Conservation (phyloP, 768 basidiomycete species). For the Mycena rosella region DNA sequence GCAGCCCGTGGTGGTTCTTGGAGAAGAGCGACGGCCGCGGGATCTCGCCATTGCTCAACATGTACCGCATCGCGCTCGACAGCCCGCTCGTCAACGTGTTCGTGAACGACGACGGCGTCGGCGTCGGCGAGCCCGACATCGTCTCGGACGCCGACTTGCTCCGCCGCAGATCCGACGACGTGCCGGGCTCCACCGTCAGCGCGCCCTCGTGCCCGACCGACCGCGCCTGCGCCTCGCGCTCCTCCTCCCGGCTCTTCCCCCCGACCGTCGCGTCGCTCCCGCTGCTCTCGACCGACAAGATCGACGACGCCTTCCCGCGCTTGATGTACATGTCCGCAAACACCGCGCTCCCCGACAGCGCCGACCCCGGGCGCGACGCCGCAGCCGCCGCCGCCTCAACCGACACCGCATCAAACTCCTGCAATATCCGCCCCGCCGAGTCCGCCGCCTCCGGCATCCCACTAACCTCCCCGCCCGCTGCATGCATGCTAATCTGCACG, state of each 20-base stretch:
- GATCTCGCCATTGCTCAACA: constrained; percentile 56
- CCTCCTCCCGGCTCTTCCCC: constrained; percentile 25
- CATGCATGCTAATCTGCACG: constrained; percentile 64
- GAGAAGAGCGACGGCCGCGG: constrained; percentile 51
- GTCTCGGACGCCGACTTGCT: constrained; percentile 24
- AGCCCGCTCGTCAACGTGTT: constrained; percentile 65
- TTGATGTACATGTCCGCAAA: constrained; percentile 53
- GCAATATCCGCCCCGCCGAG: constrained; percentile 59
- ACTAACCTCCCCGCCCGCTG: constrained; percentile 63
- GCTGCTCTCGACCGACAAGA: constrained; percentile 48
- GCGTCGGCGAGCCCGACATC: constrained; percentile 13
- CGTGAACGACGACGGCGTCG: constrained; percentile 57
- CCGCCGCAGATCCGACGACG: background rate
- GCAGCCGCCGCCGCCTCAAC: constrained; percentile 17
- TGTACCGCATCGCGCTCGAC: constrained; percentile 69
- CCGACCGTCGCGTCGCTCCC: constrained; percentile 55
- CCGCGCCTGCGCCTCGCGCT: constrained; percentile 40
- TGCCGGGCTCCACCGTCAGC: constrained; percentile 9
- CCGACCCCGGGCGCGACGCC: constrained; percentile 45
- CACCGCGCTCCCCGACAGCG: constrained; percentile 40
- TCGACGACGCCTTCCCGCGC: constrained; percentile 54
- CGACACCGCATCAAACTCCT: constrained; percentile 53
- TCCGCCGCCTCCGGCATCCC: constrained; percentile 51
- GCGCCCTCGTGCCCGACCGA: constrained; percentile 44
- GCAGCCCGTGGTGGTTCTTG: constrained; percentile 64